These are phyloP conservation scores for Actinomucor elegans DNA, from an alignment of 371 early-diverging fungal genomes.

Conservation along the genomic window DNA sequence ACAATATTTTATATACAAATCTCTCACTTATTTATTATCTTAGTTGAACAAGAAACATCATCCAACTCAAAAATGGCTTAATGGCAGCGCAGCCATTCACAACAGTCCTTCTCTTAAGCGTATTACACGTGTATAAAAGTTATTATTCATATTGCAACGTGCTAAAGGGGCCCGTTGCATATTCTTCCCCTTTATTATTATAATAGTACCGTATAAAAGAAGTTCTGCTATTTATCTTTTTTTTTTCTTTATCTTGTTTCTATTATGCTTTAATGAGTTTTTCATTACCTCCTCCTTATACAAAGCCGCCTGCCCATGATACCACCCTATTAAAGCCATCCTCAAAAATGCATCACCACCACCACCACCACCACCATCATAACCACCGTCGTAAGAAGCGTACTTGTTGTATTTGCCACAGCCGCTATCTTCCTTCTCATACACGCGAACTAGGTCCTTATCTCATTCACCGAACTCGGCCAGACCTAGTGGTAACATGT, in stretches of 20 bases:
- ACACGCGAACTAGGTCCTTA: constrained; percentile 18
- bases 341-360: not conserved
- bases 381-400: not conserved
- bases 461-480: constrained; percentile 14
- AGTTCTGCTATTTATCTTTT: not conserved
- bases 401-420: constrained; percentile 3
- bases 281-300: not conserved
- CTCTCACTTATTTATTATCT: too few species aligned
- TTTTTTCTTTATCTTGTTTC: not conserved
- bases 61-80: not conserved
- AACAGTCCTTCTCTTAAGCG: too few species aligned
- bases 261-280: not conserved
- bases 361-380: not conserved
- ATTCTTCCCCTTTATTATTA: too few species aligned
- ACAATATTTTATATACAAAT: not conserved
- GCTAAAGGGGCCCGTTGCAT: too few species aligned
- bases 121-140: not conserved
- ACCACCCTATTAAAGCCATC: not conserved
- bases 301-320: not conserved
- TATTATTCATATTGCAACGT: too few species aligned
- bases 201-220: too few species aligned
- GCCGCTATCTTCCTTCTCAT: not conserved
- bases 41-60: not conserved
- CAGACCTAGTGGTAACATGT: constrained; percentile 11
- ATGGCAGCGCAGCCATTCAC: too few species aligned